Evolutionary conservation across 1,284 basidiomycete species (phyloP).

Genomic region (Trichosporon ovoides): DNA sequence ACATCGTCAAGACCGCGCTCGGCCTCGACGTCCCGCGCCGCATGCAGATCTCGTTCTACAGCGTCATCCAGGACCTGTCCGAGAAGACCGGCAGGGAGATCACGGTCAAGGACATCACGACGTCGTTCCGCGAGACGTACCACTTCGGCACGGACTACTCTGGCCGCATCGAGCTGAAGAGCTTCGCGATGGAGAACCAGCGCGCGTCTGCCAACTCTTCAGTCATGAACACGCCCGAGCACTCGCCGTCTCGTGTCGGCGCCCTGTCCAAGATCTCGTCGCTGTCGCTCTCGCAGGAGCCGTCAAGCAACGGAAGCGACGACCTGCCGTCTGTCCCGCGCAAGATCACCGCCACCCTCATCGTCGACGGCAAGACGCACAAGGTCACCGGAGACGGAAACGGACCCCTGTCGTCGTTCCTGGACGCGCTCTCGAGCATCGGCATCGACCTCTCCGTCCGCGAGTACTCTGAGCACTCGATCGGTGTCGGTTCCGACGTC

Average conservation of each 20-base stretch:
- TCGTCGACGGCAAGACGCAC: constrained; percentile 72
- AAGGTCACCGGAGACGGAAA: constrained; percentile 88
- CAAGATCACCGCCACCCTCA: constrained; percentile 75
- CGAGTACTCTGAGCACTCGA: constrained; percentile 89
- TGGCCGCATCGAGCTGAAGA: constrained; percentile 74
- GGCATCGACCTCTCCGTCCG: constrained; percentile 78
- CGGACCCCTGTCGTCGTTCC: constrained; percentile 87
- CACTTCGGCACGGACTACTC: constrained; percentile 72
- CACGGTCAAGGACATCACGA: constrained; percentile 91
- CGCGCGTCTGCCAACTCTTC: constrained; percentile 28
- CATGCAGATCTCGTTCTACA: constrained; percentile 95
- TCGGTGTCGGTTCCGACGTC: constrained; percentile 74
- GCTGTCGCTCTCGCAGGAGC: constrained; percentile 48
- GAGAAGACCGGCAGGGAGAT: constrained; percentile 94
- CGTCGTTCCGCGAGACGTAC: constrained; percentile 78
- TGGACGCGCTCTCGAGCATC: constrained; percentile 81
- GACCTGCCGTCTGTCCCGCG: constrained; percentile 40
- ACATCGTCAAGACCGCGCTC: constrained; percentile 89
- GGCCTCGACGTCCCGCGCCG: constrained; percentile 88
- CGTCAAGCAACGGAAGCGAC: constrained; percentile 54
- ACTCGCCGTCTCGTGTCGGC: constrained; percentile 17
- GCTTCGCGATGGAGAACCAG: constrained; percentile 54
- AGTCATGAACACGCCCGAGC: constrained; percentile 36
- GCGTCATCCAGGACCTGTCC: constrained; percentile 81
- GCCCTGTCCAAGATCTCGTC: constrained; percentile 12